Conservation (phyloP, 495 filamentous ascomycete species). For the Lasiosphaeriaceae sp. region DNA sequence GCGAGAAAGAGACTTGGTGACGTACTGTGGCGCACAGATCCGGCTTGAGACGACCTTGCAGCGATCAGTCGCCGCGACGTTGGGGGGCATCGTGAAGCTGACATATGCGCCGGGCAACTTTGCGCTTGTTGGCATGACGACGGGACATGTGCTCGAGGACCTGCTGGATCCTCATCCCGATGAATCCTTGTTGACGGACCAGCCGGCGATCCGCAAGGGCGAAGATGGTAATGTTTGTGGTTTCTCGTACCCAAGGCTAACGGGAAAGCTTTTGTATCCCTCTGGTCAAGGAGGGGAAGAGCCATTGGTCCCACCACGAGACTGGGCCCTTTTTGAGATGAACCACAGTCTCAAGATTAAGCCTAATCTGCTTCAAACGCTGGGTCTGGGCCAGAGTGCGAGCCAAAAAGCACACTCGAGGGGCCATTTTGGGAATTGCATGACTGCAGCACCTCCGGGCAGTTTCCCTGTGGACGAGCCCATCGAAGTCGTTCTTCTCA, state of each 20-base stretch:
- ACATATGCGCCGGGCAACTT: slow-evolving; percentile 9
- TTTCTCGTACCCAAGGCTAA: not conserved
- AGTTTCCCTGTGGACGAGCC: slow-evolving; percentile 5
- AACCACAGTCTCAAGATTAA: slow-evolving; percentile 5
- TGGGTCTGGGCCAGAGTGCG: not conserved
- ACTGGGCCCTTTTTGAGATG: slow-evolving; percentile 17
- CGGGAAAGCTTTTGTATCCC: slow-evolving; percentile 7
- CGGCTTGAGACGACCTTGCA: not conserved
- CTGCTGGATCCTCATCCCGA: not conserved
- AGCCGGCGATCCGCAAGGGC: not conserved
- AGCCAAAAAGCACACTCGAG: not conserved
- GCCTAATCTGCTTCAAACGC: slow-evolving; percentile 10
- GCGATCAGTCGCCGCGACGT: slow-evolving; percentile 5
- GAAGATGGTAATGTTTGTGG: too few species aligned
- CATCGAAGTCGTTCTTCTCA: slow-evolving; percentile 10
- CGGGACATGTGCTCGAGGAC: slow-evolving; percentile 13
- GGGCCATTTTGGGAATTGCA: not conserved
- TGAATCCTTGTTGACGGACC: not conserved
- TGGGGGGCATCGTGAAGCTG: slow-evolving; percentile 17
- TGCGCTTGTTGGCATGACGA: slow-evolving; percentile 15
- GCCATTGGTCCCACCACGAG: not conserved
- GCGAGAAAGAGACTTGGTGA: not conserved
- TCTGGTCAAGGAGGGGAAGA: not conserved
- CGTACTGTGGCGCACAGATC: slow-evolving; percentile 12
- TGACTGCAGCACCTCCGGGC: slow-evolving; percentile 3